These are phyloP conservation scores for Kappamyces sp. DNA, from an alignment of 192 early-diverging fungal genomes.

Conservation along the genomic window DNA sequence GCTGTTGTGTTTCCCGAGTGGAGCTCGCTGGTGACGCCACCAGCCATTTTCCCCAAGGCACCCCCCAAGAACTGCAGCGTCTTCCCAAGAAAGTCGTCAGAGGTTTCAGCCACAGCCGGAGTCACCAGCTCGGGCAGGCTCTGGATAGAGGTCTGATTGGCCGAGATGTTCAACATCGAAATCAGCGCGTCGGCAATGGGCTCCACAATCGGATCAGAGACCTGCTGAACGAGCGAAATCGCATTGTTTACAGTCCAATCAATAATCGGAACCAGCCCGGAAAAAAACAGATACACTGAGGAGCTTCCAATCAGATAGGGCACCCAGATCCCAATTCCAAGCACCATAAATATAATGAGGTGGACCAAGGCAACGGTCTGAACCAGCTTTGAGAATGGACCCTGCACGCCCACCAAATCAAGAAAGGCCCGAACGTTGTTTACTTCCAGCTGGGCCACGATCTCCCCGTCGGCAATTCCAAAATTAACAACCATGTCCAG, in stretches of 20 bases:
- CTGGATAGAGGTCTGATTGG: too few relatives aligned
- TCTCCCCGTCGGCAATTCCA: conserved; percentile 13
- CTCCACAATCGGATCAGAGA: conserved; percentile 71
- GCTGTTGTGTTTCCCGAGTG: too few relatives aligned
- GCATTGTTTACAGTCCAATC: conserved; percentile 5
- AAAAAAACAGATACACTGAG: conserved; percentile 10
- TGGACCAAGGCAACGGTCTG: conserved; percentile 80
- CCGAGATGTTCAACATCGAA: conserved; percentile 14
- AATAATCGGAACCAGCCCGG: conserved; percentile 27
- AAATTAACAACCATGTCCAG: conserved; percentile 7
- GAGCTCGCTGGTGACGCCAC: too few relatives aligned
- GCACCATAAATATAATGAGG: conserved; percentile 62
- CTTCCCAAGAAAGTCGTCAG: too few relatives aligned
- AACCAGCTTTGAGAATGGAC: conserved; percentile 68
- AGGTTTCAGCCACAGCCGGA: too few relatives aligned
- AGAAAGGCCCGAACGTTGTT: conserved; percentile 51
- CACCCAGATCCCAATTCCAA: conserved; percentile 66
- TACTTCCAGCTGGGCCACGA: conserved; percentile 8
- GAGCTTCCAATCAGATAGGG: conserved; percentile 65
- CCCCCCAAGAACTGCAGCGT: too few relatives aligned
- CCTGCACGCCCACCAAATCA: conserved; percentile 87
- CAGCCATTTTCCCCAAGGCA: too few relatives aligned
- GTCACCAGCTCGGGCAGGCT: too few relatives aligned
- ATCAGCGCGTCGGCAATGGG: conserved; percentile 50
- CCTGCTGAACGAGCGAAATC: conserved; percentile 26